phyloP scores from a whole-genome alignment of 345 rosid species.

The Noccaea caerulescens region DNA sequence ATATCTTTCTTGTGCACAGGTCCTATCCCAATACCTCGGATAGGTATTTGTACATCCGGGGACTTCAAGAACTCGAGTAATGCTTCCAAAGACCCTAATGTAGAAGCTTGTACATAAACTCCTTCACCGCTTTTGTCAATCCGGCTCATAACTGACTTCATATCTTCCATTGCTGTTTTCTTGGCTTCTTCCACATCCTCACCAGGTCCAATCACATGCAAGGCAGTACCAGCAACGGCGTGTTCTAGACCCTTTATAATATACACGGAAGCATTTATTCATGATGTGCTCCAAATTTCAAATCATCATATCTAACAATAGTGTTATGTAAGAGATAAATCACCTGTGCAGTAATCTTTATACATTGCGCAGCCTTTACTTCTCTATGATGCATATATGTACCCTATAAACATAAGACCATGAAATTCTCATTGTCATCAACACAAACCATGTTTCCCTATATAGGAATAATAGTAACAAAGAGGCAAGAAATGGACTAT shows the following conservation, averaged over 20 bases:
- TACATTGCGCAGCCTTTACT: conserved; percentile 90
- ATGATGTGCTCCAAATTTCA: conserved; percentile 14
- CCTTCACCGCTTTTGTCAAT: conserved; percentile 89
- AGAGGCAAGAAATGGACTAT: conserved; percentile 6
- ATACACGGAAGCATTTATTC: conserved; percentile 15
- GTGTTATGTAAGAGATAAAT: conserved; percentile 3
- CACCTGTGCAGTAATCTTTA: conserved; percentile 93
- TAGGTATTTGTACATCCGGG: conserved; percentile 80
- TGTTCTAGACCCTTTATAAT: conserved; percentile 75
- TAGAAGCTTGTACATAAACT: conserved; percentile 91
- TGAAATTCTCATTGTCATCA: neutral
- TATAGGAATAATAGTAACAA: conserved; percentile 11
- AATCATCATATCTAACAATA: neutral
- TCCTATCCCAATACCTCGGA: conserved; percentile 85
- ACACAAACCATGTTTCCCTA: neutral
- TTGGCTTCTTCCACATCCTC: conserved; percentile 66
- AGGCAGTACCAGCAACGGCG: conserved; percentile 89
- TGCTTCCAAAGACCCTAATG: conserved; percentile 93
- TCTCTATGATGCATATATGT: conserved; percentile 76
- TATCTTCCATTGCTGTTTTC: conserved; percentile 65
- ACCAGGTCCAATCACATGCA: conserved; percentile 72
- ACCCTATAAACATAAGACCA: conserved; percentile 63
- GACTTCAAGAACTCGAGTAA: conserved; percentile 84
- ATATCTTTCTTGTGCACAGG: conserved; percentile 91
- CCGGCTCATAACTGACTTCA: conserved; percentile 78